These are phyloP conservation scores for Scheffersomyces illinoinensis DNA, from an alignment of 1,139 yeast genomes.

Conservation along the genomic window DNA sequence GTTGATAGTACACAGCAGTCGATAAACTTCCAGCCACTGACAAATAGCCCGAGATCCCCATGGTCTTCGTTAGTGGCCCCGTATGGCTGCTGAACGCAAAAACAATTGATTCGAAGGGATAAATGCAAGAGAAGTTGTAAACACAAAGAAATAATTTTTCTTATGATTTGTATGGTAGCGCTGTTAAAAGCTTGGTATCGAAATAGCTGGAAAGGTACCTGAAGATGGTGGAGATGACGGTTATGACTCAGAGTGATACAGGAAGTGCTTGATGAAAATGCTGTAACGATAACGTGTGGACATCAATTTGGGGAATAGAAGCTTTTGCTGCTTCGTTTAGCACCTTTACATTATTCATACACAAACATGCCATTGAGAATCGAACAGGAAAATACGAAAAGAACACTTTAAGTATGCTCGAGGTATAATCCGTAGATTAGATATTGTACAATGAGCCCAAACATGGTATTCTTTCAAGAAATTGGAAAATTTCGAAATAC, in stretches of 20 bases:
- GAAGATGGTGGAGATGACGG: neutral
- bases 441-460: too few relatives aligned
- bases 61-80: conserved; percentile 2
- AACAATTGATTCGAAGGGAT: too few relatives aligned
- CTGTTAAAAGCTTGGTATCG: neutral
- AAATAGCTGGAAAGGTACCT: neutral
- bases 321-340: too few relatives aligned
- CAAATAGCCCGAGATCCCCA: conserved; percentile 17
- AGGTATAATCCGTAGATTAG: too few relatives aligned
- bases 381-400: neutral
- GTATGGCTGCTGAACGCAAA: neutral
- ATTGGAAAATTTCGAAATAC: too few relatives aligned
- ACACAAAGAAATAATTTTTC: neutral
- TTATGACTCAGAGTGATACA: neutral
- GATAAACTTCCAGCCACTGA: conserved; percentile 28
- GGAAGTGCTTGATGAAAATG: neutral
- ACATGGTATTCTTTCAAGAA: too few relatives aligned
- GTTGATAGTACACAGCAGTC: conserved; percentile 24
- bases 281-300: too few relatives aligned
- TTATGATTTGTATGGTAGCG: neutral
- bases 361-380: too few relatives aligned
- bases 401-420: too few relatives aligned
- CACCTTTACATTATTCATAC: too few relatives aligned
- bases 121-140: too few relatives aligned
- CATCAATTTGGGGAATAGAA: too few relatives aligned